Evolutionary conservation across 2,329 filamentous ascomycete species (phyloP), one percentile per base, ranked within the genome.

Genomic region (Bipolaris sorokiniana): DNA sequence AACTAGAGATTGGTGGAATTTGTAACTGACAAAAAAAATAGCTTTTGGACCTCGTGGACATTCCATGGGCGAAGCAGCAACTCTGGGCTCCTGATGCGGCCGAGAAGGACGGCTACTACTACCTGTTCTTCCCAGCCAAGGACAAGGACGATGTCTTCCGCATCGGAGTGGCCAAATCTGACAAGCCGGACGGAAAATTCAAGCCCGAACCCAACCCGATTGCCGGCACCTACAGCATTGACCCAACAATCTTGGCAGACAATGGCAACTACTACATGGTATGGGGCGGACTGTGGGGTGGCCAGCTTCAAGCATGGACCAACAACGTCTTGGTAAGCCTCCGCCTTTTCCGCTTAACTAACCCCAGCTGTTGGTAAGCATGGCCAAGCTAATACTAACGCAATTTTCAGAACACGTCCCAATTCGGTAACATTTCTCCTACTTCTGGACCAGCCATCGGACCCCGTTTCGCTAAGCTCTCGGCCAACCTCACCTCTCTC

Each of bases 1-100:
- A 11, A 16, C 16, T 3, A 11, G 18, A 44, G 18, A 23, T 28
- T 44, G 18, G 4, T 3, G n/a, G 15, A 28, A 26, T 7, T 48
- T 37, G 7, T 36, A 36, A 15, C 31, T 48, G 28, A 48, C 45
- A 22, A n/a, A n/a, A n/a, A n/a, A 1, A 48, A 7, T 15, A 57
- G 48, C 46, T 57, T 34, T 10, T 57, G 26, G 54, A 57, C 13
- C 42, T 57, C n/a, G 2, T 10, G 37, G 86, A 90, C 68, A 80
- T 92, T 41, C 88, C 89, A 28, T 92, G 90, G 90, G 89, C 86
- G 0, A 86, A 83, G 23, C 90, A 90, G 77, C 90, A 92, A 74
- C 82, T 92, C 45, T 92, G 90, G 90, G 89, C 90, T 0, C 90
- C 90, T 13, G 90, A 92, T 75, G 88, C 88, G 2, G 89, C 89